phyloP scores from a whole-genome alignment of 345 rosid genomes.

The Gossypium sturtianum region DNA sequence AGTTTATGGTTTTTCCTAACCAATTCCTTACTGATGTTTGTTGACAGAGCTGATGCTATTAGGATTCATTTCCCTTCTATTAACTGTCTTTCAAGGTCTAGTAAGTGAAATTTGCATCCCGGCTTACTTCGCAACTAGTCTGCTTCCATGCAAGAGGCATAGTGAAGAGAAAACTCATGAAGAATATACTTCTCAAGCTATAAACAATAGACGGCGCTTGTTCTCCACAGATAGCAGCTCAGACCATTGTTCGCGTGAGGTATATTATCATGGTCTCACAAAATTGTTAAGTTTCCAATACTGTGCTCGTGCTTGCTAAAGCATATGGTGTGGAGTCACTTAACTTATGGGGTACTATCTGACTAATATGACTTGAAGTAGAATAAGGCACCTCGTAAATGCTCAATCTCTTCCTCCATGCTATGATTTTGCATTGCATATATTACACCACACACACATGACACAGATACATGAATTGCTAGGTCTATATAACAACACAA shows the following conservation, averaged over 20 bases:
- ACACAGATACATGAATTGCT: too few species aligned
- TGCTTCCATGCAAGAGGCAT: conserved; percentile 69
- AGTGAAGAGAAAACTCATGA: conserved; percentile 21
- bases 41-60: conserved; percentile 81
- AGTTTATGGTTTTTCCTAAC: conserved; percentile 3
- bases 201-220: conserved; percentile 32
- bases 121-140: conserved; percentile 24
- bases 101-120: conserved; percentile 61
- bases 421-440: too few species aligned
- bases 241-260: conserved; percentile 37
- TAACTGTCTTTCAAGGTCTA: conserved; percentile 52
- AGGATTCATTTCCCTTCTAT: conserved; percentile 78
- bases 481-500: too few species aligned
- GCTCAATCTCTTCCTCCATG: too few species aligned
- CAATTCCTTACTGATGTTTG: conserved; percentile 15
- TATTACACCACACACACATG: too few species aligned
- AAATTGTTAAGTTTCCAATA: neutral
- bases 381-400: too few species aligned
- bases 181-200: conserved; percentile 16
- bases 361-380: too few species aligned
- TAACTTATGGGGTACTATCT: too few species aligned
- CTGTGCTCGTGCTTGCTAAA: neutral
- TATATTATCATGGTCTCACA: conserved; percentile 4
- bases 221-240: conserved; percentile 25
- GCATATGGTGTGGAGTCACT: neutral